A percentile compares a stretch with the other conserved stretches of the same genome.
phyloP scores from a whole-genome alignment of 768 basidiomycete genomes.

The Lentinula boryana region DNA sequence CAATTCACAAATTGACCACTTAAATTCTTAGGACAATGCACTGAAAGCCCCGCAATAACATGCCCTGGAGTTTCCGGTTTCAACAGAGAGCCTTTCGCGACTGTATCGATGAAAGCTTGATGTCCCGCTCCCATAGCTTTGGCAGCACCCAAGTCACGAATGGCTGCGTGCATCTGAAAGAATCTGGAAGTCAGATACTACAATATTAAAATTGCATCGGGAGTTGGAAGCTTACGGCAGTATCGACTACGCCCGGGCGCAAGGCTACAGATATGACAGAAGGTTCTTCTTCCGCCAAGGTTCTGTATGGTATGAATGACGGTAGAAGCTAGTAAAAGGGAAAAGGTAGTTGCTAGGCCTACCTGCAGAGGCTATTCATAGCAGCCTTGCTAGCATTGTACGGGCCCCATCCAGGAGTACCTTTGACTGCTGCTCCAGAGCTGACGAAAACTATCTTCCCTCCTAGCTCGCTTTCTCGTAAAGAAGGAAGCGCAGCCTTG shows the following conservation, averaged over 20 bases:
- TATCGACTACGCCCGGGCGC: constrained; percentile 87
- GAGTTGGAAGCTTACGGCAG: constrained; percentile 40
- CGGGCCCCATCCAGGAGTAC: constrained; percentile 67
- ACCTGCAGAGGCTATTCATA: constrained; percentile 83
- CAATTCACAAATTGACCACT: constrained; percentile 80
- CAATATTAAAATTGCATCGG: neutral
- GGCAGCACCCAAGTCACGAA: constrained; percentile 44
- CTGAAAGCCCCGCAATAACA: constrained; percentile 70
- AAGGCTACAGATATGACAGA: constrained; percentile 67
- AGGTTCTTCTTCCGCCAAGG: constrained; percentile 81
- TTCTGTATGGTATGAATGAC: constrained; percentile 36
- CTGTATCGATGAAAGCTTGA: constrained; percentile 48
- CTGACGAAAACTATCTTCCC: constrained; percentile 79
- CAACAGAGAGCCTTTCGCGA: constrained; percentile 65
- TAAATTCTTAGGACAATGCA: constrained; percentile 55
- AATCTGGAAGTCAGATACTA: neutral
- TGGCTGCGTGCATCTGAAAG: constrained; percentile 60
- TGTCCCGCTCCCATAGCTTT: constrained; percentile 54
- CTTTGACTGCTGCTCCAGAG: constrained; percentile 76
- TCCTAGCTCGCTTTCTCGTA: constrained; percentile 52
- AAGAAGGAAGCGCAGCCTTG: constrained; percentile 58
- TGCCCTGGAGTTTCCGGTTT: constrained; percentile 69
- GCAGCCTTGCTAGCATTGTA: constrained; percentile 87
- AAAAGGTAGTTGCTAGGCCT: constrained; percentile 3
- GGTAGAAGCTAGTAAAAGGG: neutral